Evolutionary conservation across 1,139 yeast species (phyloP), one percentile per base, ranked within the genome.

Genomic region (Schwanniomyces etchellsii): DNA sequence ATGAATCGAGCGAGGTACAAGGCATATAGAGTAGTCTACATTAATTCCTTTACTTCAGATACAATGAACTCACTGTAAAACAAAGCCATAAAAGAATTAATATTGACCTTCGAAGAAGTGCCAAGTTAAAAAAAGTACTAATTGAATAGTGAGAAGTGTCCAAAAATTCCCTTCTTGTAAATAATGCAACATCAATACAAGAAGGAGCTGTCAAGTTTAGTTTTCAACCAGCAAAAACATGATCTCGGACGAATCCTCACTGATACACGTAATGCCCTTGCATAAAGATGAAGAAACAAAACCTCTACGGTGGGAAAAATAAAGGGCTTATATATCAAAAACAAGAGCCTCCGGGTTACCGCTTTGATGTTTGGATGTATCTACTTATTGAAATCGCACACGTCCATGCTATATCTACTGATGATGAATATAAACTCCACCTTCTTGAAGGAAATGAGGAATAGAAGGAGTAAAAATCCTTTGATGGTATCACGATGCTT

Each of bases 201-300:
- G 56, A 64, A 80, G 85, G 81, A 88, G 97, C 76, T 88, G 96
- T 88, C 96, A 80, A 94, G 91, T 84, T 81, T 77, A 82, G 91
- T 88, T 89, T 89, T 89, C 96, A 89, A 89, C 96, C 95, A 89
- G 98, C 98, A 89, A 89, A 88, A 84, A 89, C 97, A 89, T 95
- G 95, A 86, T 86, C 98, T 89, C 98, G 97, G 97, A 91, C 96
- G 96, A 88, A 88, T 91, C 97, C 96, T 89, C 98, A 89, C 95
- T 88, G 97, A 89, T 85, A 86, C 94, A 95, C 95, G 97, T 89
- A 89, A 88, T 88, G 95, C 96, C 97, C 97, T 84, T 83, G 98
- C 97, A 89, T 86, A 91, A 89, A 82, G 96, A 88, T 88, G 60
- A 53, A 57, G 81, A 60, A 53, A 52, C 52, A 57, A 54, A 55